Base-by-base conservation (phyloP, 257 asterid genomes). In the Solanum paucissectum region DNA sequence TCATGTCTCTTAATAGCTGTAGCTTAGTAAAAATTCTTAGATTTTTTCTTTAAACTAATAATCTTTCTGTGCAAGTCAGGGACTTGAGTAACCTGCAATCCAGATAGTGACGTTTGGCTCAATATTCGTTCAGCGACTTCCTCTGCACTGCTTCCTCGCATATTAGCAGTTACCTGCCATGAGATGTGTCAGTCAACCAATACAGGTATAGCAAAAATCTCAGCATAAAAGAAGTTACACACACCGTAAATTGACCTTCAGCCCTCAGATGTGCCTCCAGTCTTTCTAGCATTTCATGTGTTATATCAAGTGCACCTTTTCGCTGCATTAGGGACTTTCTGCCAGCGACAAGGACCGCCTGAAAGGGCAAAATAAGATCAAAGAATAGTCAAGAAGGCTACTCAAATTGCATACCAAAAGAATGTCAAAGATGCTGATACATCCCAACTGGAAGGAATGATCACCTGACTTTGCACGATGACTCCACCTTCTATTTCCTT, bases 221-320 rank as follows among this genome's bases (percentile, higher is more conserved):
- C 68, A 72, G 66, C 42, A 46, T 81, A 12, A 84, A 68, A 82
- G 13, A 77, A 83, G 84, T 32, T 66, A 33, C 87, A 83, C 96
- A 12, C 91, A 97, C 99, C 93, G 94, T 96, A 92, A 97, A 97
- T 91, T 96, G 99, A 75, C 94, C 95, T 86, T 13, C 84, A 82
- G 99, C 99, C 91, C 92, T 94, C 87, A 97, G 88, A 91, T 96
- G 99, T 68, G 99, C 99, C 92, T 97, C 99, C 89, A 97, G 86
- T 89, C 99, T 95, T 91, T 97, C 99, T 75, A 97, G 96, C 93
- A 97, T 97, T 93, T 97, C 99, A 20, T 95, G 99, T 36, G 99
- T 94, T 84, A 93, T 92, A 89, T 95, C 95, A 60, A 96, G 97
- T 83, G 92, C 98, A 49, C 92, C 98, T 89, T 94, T 90, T 89